Conservation (phyloP, 805 yeast species). For the Ogataea angusta region DNA sequence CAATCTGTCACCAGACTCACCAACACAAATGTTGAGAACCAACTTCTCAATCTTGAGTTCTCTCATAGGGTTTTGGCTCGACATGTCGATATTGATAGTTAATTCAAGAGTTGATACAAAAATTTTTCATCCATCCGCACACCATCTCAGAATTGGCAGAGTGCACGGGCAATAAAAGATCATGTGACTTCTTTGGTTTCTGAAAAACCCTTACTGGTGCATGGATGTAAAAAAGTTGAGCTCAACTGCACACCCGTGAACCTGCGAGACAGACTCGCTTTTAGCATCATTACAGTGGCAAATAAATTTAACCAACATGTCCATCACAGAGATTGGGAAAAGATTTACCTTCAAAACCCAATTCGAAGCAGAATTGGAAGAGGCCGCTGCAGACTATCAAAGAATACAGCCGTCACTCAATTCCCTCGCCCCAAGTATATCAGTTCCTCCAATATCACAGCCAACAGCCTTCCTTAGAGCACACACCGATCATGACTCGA, state of each 20-base stretch:
- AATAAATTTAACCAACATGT: constrained; percentile 20
- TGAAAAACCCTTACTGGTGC: constrained; percentile 8
- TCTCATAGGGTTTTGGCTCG: constrained; percentile 88
- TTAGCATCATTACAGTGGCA: constrained; percentile 9
- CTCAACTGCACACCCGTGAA: not conserved
- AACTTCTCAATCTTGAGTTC: constrained; percentile 98
- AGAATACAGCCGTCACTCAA: constrained; percentile 15
- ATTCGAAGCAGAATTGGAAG: constrained; percentile 24
- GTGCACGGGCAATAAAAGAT: constrained; percentile 5
- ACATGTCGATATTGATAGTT: constrained; percentile 10
- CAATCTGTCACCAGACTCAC: constrained; percentile 99
- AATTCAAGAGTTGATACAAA: constrained; percentile 8
- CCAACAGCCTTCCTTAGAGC: constrained; percentile 94
- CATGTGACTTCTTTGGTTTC: constrained; percentile 6
- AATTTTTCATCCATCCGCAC: constrained; percentile 16
- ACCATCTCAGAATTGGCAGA: constrained; percentile 11
- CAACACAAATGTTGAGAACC: constrained; percentile 99
- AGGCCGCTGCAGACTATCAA: constrained; percentile 17
- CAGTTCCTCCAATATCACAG: constrained; percentile 78
- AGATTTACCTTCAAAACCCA: constrained; percentile 27
- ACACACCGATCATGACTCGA: constrained; percentile 93
- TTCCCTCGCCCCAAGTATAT: constrained; percentile 54
- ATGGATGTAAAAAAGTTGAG: not conserved
- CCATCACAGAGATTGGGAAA: constrained; percentile 30
- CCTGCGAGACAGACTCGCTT: not conserved